Evolutionary conservation across 2,329 filamentous ascomycete species (phyloP), one percentile per base, ranked within the genome.

Genomic region (Calonectria pauciramosa): DNA sequence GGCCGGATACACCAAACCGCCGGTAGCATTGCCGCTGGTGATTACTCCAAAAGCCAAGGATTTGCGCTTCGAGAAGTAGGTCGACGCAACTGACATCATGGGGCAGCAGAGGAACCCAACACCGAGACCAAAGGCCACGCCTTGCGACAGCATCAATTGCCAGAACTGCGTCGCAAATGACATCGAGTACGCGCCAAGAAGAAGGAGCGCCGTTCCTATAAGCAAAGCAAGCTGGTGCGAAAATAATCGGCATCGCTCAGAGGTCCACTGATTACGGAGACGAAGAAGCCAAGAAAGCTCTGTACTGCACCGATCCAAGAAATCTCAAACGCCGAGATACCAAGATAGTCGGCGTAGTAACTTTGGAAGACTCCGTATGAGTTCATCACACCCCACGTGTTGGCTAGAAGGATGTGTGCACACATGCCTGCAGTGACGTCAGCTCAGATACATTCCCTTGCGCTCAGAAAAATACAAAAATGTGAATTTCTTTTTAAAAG

Each of bases 321-420:
- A 49, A 71, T 36, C 16, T 71, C 16, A 11, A 52, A 59, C 2
- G 60, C 60, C 9, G 69, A 54, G 41, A 38, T 38, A 13, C 41
- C 49, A 1, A 71, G 60, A 23, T 56, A 44, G 20, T 32, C 36
- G 7, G 60, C 49, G 20, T 71, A 71, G 36, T 71, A 66, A 4
- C 60, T 26, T 14, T 71, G 60, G 32, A 71, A 71, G 6, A 71
- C 49, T 3, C 69, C 69, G 26, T 66, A 71, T n/a, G 49, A 59
- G 36, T 66, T 66, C 47, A 59, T 66, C 23, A 66, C 49, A 20
- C 68, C 68, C 68, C 68, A 71, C 1, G 68, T 71, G 44, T 65
- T 71, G 32, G 60, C 52, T 6, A 71, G 23, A 23, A 71, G 32
- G 20, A 71, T n/a, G n/a, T 71, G 68, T 13, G 68, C 70, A 41